Percentiles rank a stretch among this genome's conserved stretches.
These are phyloP conservation scores for Trebouxia sp. DNA, from an alignment of 139 green algal genomes.

Conservation along the genomic window DNA sequence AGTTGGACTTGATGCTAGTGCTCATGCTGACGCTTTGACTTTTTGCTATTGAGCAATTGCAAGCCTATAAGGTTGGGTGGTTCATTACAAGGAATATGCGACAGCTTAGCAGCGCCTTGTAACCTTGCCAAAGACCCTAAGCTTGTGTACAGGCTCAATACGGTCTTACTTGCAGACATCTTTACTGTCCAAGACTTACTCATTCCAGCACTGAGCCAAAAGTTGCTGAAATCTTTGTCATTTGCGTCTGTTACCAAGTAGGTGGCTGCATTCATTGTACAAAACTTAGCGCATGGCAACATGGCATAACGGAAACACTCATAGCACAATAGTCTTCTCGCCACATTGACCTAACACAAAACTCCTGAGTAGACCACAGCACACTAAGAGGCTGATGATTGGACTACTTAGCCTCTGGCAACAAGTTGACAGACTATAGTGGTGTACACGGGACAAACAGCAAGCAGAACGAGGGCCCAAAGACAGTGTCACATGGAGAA, in stretches of 20 bases:
- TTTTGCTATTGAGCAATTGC: too few species aligned
- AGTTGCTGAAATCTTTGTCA: too few species aligned
- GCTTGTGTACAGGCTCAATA: too few species aligned
- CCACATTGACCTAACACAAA: not conserved
- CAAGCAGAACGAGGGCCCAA: not conserved
- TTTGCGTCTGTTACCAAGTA: not conserved
- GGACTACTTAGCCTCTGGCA: not conserved
- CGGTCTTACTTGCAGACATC: too few species aligned
- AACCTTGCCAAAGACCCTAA: too few species aligned
- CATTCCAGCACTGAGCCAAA: too few species aligned
- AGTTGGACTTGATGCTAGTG: not conserved
- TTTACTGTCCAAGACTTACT: too few species aligned
- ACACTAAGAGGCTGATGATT: slow-evolving; percentile 3
- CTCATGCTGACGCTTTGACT: too few species aligned
- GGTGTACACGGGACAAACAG: slow-evolving; percentile 11
- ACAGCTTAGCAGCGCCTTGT: too few species aligned
- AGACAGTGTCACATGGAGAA: not conserved
- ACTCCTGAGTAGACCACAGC: slow-evolving; percentile 4
- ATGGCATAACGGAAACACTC: not conserved
- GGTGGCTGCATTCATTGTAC: not conserved
- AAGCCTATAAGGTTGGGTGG: not conserved
- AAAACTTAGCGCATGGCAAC: not conserved
- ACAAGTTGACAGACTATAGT: too few species aligned
- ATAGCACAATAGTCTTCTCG: not conserved
- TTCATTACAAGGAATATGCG: not conserved